Conservation (phyloP, 148 eudicot species). For the Nyssa sinensis region DNA sequence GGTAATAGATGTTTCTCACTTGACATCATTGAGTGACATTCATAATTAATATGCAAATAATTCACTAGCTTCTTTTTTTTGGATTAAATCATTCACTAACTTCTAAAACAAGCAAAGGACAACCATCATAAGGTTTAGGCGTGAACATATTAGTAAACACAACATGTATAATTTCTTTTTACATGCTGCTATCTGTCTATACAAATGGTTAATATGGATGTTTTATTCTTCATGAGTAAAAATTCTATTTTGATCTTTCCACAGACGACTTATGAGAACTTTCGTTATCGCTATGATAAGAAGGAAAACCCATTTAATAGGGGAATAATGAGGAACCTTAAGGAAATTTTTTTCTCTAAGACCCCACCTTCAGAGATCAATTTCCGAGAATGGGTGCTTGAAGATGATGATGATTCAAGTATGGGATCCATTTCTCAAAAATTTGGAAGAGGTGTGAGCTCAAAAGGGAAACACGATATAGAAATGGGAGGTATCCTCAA, state of each 20-base stretch:
- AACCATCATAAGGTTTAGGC: neutral
- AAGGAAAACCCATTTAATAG: constrained; percentile 56
- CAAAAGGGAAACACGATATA: constrained; percentile 19
- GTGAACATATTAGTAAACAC: neutral
- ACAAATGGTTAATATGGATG: neutral
- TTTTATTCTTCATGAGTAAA: neutral
- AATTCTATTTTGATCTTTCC: neutral
- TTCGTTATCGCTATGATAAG: constrained; percentile 64
- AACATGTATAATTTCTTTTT: neutral
- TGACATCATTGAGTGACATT: too few relatives aligned
- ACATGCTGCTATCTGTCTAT: neutral
- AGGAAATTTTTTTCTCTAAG: constrained; percentile 42
- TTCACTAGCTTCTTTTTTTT: too few relatives aligned
- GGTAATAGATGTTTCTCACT: neutral
- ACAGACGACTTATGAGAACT: constrained; percentile 77
- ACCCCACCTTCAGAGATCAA: constrained; percentile 40
- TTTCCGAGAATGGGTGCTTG: constrained; percentile 45
- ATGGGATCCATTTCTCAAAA: constrained; percentile 2
- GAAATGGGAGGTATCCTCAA: constrained; percentile 33
- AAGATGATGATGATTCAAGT: constrained; percentile 38
- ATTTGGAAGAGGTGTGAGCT: neutral
- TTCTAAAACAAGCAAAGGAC: too few relatives aligned
- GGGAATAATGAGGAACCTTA: constrained; percentile 42
- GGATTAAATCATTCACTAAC: too few relatives aligned
- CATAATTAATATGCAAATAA: too few relatives aligned